Evolutionary conservation across 371 early-diverging fungal genomes (phyloP).

Genomic region (Batkoa obscura): DNA sequence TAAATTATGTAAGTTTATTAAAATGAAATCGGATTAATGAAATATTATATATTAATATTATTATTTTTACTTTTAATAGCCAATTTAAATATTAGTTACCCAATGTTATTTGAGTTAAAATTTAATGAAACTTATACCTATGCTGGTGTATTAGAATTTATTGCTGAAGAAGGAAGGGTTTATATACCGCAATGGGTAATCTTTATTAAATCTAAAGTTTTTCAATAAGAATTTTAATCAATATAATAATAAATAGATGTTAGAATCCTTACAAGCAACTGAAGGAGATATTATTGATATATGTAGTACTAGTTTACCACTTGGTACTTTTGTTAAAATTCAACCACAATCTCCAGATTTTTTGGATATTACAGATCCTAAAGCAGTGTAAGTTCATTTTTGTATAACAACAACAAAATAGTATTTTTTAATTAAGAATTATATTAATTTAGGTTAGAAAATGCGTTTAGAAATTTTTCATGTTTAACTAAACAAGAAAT

Average conservation of each 20-base stretch:
- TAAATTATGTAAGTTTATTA: conserved; percentile 39
- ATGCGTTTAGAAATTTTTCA: conserved; percentile 85
- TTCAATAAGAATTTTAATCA: no score
- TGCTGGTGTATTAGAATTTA: conserved; percentile 98
- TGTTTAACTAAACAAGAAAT: conserved; percentile 89
- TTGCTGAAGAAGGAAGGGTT: conserved; percentile 88
- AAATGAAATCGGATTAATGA: not conserved
- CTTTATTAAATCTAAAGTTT: not conserved
- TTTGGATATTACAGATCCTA: conserved; percentile 94
- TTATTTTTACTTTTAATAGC: conserved; percentile 20
- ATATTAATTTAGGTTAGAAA: conserved; percentile 51
- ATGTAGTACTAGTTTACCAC: conserved; percentile 56
- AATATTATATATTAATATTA: not conserved
- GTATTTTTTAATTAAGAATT: not conserved
- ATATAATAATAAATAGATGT: conserved; percentile 53
- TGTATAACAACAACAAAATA: not conserved
- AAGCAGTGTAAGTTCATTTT: conserved; percentile 50
- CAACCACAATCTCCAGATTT: conserved; percentile 97
- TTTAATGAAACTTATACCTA: conserved; percentile 50
- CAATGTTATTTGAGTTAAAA: conserved; percentile 72
- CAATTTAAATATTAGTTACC: conserved; percentile 72
- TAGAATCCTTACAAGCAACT: conserved; percentile 62
- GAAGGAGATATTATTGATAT: conserved; percentile 64
- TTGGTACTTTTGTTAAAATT: conserved; percentile 88
- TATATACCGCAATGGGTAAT: conserved; percentile 94